Evolutionary conservation across 768 basidiomycete species (phyloP), one percentile per base, ranked within the genome.

Genomic region (Mycena chlorophos): DNA sequence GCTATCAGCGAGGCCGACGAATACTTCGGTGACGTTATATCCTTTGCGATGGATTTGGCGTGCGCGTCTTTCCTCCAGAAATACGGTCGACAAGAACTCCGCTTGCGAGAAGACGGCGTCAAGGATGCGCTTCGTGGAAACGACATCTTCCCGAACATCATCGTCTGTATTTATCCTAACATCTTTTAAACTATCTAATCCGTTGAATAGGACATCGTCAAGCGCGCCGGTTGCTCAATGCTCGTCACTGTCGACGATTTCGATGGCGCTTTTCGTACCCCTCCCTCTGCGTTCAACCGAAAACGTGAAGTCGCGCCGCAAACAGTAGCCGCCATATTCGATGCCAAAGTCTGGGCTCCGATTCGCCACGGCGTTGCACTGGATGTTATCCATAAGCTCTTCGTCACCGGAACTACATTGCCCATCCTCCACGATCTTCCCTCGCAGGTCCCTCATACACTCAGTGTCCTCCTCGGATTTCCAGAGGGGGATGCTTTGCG

Each of bases 341-440:
- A 34, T 17, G 8, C 31, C 31, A 34, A 34, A 17, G 8, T 34
- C 31, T 34, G 31, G 31, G 31, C 31, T 34, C 31, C 31, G 17
- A 34, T 34, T 17, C 31, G 31, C 31, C n/a, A n/a, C n/a, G n/a
- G n/a, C 4, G 54, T 50, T 1, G 54, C 38, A 25, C 26, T 49
- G 25, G 40, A 52, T 38, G 58, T 52, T 29, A 49, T 59, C 4
- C n/a, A 30, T 19, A 59, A 59, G n/a, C 17, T 59, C n/a, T n/a
- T 55, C 6, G 25, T 59, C 8, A 52, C 46, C 14, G 58, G 58
- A 12, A 37, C 54, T n/a, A 3, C n/a, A 26, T 22, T 50, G 43
- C 1, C 12, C 16, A 2, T 55, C 10, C 19, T 20, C 16, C 19
- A 34, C 29, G 16, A 30, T 19, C 13, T 20, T 4, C 3, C 25